phyloP scores from a whole-genome alignment of 257 asterid genomes.

The Fraxinus anomala region DNA sequence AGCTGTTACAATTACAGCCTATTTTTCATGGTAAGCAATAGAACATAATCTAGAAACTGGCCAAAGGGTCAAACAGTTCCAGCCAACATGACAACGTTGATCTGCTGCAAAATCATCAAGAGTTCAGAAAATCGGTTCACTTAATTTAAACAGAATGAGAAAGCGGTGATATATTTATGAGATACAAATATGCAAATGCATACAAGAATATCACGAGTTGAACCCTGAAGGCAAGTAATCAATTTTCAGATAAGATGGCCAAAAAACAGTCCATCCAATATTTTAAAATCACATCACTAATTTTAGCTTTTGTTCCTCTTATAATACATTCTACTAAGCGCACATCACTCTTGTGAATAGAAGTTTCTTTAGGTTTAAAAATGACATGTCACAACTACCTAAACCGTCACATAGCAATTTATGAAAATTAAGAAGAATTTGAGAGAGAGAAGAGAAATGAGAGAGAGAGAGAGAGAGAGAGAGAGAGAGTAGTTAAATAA shows the following conservation, averaged over 20 bases:
- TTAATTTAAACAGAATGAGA: neutral
- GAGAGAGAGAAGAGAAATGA: too few relatives aligned
- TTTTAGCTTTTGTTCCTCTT: neutral
- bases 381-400: too few relatives aligned
- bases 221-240: conserved; percentile 58
- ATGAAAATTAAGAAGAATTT: too few relatives aligned
- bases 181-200: conserved; percentile 18
- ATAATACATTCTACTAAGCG: too few relatives aligned
- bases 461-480: too few relatives aligned
- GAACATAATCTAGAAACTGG: conserved; percentile 18
- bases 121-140: neutral
- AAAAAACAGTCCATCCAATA: neutral
- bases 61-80: neutral
- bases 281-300: neutral
- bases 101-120: neutral
- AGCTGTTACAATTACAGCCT: conserved; percentile 15
- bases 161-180: neutral
- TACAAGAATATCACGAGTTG: conserved; percentile 31
- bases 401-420: too few relatives aligned
- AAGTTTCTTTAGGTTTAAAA: too few relatives aligned
- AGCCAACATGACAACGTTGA: neutral
- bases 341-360: too few relatives aligned
- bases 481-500: too few relatives aligned
- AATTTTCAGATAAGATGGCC: conserved; percentile 25
- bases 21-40: conserved; percentile 18